Evolutionary conservation across 2,329 filamentous ascomycete species (phyloP), one percentile per base, ranked within the genome.

Genomic region (Paecilomyces sp.): DNA sequence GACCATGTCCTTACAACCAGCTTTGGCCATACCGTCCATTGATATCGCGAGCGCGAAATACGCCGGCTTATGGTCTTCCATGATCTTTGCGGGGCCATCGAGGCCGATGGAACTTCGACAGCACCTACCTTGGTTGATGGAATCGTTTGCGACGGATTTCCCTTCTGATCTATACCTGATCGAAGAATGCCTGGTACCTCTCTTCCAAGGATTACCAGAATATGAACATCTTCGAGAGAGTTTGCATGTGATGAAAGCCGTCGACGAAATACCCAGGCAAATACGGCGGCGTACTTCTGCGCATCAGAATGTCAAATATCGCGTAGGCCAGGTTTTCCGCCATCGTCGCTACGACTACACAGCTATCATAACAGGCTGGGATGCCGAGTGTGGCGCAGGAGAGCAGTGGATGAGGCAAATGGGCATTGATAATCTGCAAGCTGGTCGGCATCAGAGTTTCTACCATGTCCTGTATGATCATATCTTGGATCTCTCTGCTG

Each of bases 301-400:
- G 70, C 67, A 70, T 62, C 68, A 69, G n/a, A 68, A 74, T 30
- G 84, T 91, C 56, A 81, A 77, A 61, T 93, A 85, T 72, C 84
- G 81, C 56, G 83, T 96, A 55, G 94, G 94, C 0, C 89, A 95
- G 67, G 83, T 96, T 6, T 96, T 97, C 71, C 83, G 82, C 55
- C 94, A 99, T 75, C 85, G 81, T 62, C 84, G 92, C 54, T 96
- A 94, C 71, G 79, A 83, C 22, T 96, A 93, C 71, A 79, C 87
- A 55, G 92, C 88, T 18, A 83, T 95, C 28, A 89, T 99, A 60
- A 90, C 89, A 13, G 92, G 92, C n/a, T 99, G 93, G 92, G 87
- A 89, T 66, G 74, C 75, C 28, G 79, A 81, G 63, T 88, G 81
- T 68, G 82, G 77, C 58, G 82, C 80, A 11, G 78, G 80, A 56